phyloP scores from a whole-genome alignment of 208 protist species.

The Crithidia bombi region DNA sequence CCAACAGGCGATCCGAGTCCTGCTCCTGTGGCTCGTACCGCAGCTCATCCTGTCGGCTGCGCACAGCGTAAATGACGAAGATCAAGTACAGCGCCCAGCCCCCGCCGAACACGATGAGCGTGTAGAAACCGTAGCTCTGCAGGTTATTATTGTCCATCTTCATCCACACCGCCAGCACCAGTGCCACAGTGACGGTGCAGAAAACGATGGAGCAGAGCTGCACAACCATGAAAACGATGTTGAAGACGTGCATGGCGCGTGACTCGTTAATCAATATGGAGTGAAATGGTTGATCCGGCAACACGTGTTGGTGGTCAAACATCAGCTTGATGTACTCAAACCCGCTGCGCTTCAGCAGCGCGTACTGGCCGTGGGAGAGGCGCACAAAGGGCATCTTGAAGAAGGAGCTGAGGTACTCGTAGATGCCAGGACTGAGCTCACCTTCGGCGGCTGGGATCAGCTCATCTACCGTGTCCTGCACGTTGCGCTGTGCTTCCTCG shows the following conservation, averaged over 20 bases:
- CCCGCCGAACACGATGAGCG: conserved; percentile 63
- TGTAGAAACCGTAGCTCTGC: conserved; percentile 65
- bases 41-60: conserved; percentile 45
- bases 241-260: conserved; percentile 35
- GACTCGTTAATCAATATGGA: conserved; percentile 58
- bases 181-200: conserved; percentile 39
- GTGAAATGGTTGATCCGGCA: conserved; percentile 46
- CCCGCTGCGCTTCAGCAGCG: conserved; percentile 67
- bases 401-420: conserved; percentile 74
- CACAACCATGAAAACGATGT: conserved; percentile 56
- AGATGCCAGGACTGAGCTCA: conserved; percentile 51
- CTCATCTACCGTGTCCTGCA: conserved; percentile 67
- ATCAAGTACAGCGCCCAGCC: conserved; percentile 75
- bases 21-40: conserved; percentile 39
- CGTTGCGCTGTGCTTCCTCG: conserved; percentile 46
- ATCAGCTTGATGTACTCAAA: conserved; percentile 85
- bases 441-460: conserved; percentile 42
- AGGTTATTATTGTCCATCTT: conserved; percentile 17
- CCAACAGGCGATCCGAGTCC: conserved; percentile 26
- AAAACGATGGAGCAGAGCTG: conserved; percentile 37
- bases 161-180: conserved; percentile 57
- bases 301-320: conserved; percentile 66
- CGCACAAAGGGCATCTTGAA: conserved; percentile 67
- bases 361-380: conserved; percentile 56
- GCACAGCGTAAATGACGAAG: conserved; percentile 64